A percentile compares a stretch with the other conserved stretches of the same genome.
Conservation (phyloP, 1,284 basidiomycete genomes). For the Caloboletus inedulis region DNA sequence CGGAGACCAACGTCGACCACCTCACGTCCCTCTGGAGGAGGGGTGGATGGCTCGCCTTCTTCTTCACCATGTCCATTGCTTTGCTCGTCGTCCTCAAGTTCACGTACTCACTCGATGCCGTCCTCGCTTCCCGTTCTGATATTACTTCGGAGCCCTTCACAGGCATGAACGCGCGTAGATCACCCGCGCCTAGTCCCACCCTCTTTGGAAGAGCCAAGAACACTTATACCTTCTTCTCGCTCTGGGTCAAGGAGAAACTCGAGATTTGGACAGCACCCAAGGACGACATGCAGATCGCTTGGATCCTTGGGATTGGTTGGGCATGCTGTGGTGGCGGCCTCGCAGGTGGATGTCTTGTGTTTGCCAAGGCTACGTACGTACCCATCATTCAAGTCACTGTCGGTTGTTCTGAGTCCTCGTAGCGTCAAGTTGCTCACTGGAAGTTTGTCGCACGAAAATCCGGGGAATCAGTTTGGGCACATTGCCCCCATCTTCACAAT, state of each 20-base stretch:
- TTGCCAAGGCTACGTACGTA: conserved; percentile 83
- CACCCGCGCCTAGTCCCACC: conserved; percentile 24
- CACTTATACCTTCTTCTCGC: conserved; percentile 48
- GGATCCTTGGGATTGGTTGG: conserved; percentile 91
- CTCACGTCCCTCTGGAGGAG: conserved; percentile 82
- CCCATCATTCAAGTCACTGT: conserved; percentile 10
- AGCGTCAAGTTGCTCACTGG: conserved; percentile 78
- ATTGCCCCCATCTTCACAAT: conserved; percentile 81
- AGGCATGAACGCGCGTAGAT: conserved; percentile 36
- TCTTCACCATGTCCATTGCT: conserved; percentile 73
- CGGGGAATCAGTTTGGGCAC: conserved; percentile 84
- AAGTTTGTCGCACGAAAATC: conserved; percentile 69
- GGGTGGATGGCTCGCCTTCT: conserved; percentile 84
- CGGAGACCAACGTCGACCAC: conserved; percentile 66
- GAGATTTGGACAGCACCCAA: conserved; percentile 76
- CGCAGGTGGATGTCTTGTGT: conserved; percentile 85
- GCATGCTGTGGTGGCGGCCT: conserved; percentile 86
- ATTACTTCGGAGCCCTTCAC: conserved; percentile 56
- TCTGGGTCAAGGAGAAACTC: conserved; percentile 56
- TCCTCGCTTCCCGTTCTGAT: conserved; percentile 65
- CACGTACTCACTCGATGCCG: conserved; percentile 61
- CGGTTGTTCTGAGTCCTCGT: conserved; percentile 6
- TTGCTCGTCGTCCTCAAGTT: conserved; percentile 65
- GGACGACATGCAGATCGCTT: conserved; percentile 79
- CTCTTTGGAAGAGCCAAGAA: conserved; percentile 33